Evolutionary conservation across 768 basidiomycete genomes (phyloP).

Genomic region (Austroboletus eburneus): DNA sequence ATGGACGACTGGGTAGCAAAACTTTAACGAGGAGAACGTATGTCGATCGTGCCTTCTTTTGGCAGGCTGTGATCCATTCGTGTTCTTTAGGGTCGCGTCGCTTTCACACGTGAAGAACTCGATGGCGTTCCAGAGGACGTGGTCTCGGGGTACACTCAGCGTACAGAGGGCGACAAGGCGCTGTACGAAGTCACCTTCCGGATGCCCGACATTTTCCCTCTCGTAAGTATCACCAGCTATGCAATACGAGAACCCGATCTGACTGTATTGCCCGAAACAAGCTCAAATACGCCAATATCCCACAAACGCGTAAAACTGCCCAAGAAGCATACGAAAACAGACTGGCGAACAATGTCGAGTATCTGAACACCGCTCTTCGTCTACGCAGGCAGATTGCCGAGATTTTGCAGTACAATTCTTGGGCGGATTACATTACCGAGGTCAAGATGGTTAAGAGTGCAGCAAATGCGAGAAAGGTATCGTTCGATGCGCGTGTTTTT

Average conservation of each 20-base stretch:
- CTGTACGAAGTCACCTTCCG: slow-evolving; percentile 76
- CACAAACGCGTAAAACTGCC: slow-evolving; percentile 63
- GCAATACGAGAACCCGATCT: not conserved
- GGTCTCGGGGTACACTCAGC: slow-evolving; percentile 70
- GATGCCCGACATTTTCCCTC: slow-evolving; percentile 76
- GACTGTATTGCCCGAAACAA: slow-evolving; percentile 30
- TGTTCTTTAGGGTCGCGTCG: slow-evolving; percentile 48
- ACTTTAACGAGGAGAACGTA: slow-evolving; percentile 87
- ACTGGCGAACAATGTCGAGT: slow-evolving; percentile 62
- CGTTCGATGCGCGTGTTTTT: slow-evolving; percentile 3
- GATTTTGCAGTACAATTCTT: slow-evolving; percentile 69
- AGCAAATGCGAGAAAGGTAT: slow-evolving; percentile 53
- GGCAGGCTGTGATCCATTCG: not conserved
- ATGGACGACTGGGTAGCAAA: slow-evolving; percentile 50
- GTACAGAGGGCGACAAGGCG: slow-evolving; percentile 52
- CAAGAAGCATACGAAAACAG: slow-evolving; percentile 67
- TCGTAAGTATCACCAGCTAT: slow-evolving; percentile 42
- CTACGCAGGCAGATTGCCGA: slow-evolving; percentile 67
- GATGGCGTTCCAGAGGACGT: slow-evolving; percentile 81
- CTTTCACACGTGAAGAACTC: slow-evolving; percentile 69
- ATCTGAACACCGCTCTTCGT: slow-evolving; percentile 63
- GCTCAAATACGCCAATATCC: slow-evolving; percentile 78
- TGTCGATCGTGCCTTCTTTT: slow-evolving; percentile 4
- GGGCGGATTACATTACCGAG: slow-evolving; percentile 84
- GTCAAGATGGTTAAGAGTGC: slow-evolving; percentile 81